phyloP scores from a whole-genome alignment of 306 rosid species.

The Spatholobus suberectus region DNA sequence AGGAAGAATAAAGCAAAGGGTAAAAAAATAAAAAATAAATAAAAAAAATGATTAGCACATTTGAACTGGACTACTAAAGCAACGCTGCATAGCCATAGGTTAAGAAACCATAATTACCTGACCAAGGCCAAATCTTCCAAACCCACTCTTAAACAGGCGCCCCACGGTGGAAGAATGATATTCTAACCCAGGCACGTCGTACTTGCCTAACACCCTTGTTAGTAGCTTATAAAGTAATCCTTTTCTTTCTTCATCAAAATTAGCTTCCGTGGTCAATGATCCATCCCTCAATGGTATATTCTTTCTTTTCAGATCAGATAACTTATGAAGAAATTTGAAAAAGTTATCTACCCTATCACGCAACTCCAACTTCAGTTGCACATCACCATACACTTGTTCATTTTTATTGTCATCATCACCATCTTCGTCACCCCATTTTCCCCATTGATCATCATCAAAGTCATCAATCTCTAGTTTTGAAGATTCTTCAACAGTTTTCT shows the following conservation, averaged over 20 bases:
- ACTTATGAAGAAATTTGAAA: conserved; percentile 86
- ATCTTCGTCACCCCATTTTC: conserved; percentile 94
- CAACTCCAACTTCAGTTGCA: conserved; percentile 94
- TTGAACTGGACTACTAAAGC: conserved; percentile 36
- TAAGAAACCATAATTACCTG: conserved; percentile 67
- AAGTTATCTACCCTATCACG: conserved; percentile 87
- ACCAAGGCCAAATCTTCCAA: conserved; percentile 97
- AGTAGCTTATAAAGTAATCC: conserved; percentile 80
- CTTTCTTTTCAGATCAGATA: conserved; percentile 67
- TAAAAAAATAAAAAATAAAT: too few relatives aligned
- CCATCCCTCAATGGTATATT: conserved; percentile 71
- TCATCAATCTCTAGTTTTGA: conserved; percentile 64
- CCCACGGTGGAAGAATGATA: conserved; percentile 97
- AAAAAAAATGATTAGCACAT: conserved; percentile 37
- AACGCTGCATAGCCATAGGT: conserved; percentile 4
- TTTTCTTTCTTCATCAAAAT: conserved; percentile 69
- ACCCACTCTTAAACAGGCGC: conserved; percentile 84
- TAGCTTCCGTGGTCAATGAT: conserved; percentile 56
- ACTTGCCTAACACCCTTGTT: conserved; percentile 67
- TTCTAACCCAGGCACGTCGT: conserved; percentile 78
- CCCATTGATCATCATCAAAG: conserved; percentile 93
- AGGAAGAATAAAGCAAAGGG: not conserved
- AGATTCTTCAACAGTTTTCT: conserved; percentile 53
- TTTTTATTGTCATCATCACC: conserved; percentile 53
- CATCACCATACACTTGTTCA: conserved; percentile 64